phyloP scores from a whole-genome alignment of 768 basidiomycete genomes.

The Mycena floridula region DNA sequence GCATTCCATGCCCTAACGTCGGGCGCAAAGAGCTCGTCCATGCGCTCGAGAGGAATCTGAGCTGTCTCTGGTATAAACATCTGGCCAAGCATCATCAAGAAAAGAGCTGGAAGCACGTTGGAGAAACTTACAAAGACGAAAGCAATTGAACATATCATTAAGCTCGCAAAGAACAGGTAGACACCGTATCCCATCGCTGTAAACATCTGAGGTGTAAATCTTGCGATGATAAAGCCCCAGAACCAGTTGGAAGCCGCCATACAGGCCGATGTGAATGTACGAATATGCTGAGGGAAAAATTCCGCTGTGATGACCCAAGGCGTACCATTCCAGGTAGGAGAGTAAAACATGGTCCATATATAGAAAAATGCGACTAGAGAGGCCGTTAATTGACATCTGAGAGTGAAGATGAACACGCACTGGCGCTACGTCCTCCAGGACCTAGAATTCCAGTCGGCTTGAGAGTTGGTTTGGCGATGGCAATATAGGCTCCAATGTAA shows the following conservation, averaged over 20 bases:
- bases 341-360: conserved; percentile 32
- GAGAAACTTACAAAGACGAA: conserved; percentile 24
- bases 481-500: conserved; percentile 39
- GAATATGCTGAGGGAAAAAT: conserved; percentile 35
- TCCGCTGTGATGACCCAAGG: conserved; percentile 41
- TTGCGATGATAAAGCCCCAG: conserved; percentile 27
- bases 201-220: conserved; percentile 35
- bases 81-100: conserved; percentile 5
- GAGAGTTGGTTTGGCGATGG: conserved; percentile 24
- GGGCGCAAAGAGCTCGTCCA: conserved; percentile 34
- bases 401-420: conserved; percentile 14
- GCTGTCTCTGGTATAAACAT: conserved; percentile 36
- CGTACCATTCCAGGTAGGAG: conserved; percentile 37
- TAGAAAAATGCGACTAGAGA: conserved; percentile 29
- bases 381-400: background rate
- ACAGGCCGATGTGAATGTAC: conserved; percentile 31
- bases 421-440: conserved; percentile 25
- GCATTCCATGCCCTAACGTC: conserved; percentile 27
- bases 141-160: conserved; percentile 27
- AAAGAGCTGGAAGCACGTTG: background rate
- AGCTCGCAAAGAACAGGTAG: conserved; percentile 29
- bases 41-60: conserved; percentile 33
- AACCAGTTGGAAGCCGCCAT: conserved; percentile 32
- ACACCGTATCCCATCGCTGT: conserved; percentile 29
- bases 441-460: conserved; percentile 12